Conservation (phyloP, 257 asterid genomes). For the Nicotiana tabacum region DNA sequence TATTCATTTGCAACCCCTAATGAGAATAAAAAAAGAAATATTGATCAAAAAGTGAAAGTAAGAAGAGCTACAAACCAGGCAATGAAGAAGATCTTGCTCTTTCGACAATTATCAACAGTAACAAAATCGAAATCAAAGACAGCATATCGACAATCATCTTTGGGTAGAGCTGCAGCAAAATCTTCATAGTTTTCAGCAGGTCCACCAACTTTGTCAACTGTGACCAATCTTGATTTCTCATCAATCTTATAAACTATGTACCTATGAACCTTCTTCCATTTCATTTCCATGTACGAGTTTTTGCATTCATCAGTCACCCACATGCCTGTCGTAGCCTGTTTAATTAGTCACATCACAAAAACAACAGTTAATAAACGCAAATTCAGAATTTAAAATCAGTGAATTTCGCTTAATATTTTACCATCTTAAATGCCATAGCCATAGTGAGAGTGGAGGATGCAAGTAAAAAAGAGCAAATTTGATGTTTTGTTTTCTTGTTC, state of each 20-base stretch:
- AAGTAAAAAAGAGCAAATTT: conserved; percentile 8
- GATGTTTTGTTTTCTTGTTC: conserved; percentile 5
- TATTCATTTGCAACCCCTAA: not conserved
- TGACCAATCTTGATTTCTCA: conserved; percentile 52
- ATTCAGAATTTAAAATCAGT: too few species aligned
- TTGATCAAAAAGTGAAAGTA: not conserved
- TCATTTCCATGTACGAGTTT: conserved; percentile 89
- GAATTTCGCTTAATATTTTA: conserved; percentile 2
- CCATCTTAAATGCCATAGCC: conserved; percentile 98
- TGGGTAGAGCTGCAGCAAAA: conserved; percentile 66
- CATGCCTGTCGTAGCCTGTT: conserved; percentile 71
- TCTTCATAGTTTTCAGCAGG: conserved; percentile 71
- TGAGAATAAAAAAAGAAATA: not conserved
- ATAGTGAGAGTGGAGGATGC: conserved; percentile 21
- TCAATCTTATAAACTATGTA: conserved; percentile 86
- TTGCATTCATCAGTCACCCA: conserved; percentile 87
- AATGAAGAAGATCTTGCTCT: conserved; percentile 94
- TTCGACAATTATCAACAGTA: conserved; percentile 80
- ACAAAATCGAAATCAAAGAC: conserved; percentile 84
- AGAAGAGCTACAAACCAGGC: conserved; percentile 49
- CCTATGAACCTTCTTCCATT: conserved; percentile 79
- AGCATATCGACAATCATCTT: conserved; percentile 88
- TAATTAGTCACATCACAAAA: not conserved
- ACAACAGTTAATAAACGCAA: not conserved
- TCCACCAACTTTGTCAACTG: conserved; percentile 81